Conservation (phyloP, 768 basidiomycete genomes). For the Mycena galopus region DNA sequence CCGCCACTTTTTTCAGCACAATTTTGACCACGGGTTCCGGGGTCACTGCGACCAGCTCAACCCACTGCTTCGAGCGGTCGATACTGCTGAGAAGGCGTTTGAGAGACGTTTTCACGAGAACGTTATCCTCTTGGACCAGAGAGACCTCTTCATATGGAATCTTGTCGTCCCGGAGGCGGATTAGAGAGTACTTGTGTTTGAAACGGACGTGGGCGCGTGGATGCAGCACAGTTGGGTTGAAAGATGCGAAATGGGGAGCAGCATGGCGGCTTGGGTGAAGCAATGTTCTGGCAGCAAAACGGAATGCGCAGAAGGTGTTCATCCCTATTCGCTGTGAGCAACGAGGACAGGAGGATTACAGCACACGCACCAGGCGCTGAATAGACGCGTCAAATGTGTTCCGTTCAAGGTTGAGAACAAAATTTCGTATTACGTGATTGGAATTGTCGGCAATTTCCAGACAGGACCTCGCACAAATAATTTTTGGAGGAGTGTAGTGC, state of each 20-base stretch:
- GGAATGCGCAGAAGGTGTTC: conserved; percentile 38
- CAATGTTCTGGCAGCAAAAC: conserved; percentile 30
- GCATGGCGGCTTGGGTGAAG: conserved; percentile 16
- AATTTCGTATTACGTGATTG: background rate
- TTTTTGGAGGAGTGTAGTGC: background rate
- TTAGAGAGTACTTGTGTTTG: conserved; percentile 18
- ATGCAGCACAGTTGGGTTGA: conserved; percentile 4
- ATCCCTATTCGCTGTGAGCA: conserved; percentile 17
- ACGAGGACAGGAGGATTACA: background rate
- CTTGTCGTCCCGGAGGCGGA: conserved; percentile 48
- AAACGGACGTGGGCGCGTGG: conserved; percentile 21
- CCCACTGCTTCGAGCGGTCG: conserved; percentile 55
- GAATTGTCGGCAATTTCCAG: no score
- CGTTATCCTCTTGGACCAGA: conserved; percentile 61
- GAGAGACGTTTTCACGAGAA: conserved; percentile 54
- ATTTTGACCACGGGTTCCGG: conserved; percentile 75
- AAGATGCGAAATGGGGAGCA: conserved; percentile 2
- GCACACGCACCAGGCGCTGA: background rate
- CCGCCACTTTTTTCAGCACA: conserved; percentile 59
- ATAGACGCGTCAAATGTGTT: background rate
- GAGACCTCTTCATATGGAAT: conserved; percentile 60
- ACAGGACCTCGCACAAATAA: no score
- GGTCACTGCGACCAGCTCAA: conserved; percentile 66
- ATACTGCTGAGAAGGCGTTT: conserved; percentile 58
- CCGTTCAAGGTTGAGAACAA: no score